Conservation (phyloP, 2,329 filamentous ascomycete genomes). For the Xylaria sp. region DNA sequence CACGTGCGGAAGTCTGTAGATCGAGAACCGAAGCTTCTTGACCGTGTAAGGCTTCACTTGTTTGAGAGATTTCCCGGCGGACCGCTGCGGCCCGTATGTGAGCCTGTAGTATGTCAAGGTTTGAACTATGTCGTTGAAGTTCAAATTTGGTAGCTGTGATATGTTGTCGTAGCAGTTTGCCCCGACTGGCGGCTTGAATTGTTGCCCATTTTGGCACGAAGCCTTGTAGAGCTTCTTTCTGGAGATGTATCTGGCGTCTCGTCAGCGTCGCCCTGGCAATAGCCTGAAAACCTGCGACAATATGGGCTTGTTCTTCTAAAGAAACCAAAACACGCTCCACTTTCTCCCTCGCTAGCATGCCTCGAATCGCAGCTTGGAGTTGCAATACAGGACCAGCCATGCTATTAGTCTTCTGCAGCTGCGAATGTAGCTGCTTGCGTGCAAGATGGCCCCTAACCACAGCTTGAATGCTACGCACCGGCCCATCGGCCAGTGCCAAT, state of each 20-base stretch:
- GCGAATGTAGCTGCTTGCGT: conserved; percentile 61
- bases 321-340: conserved; percentile 46
- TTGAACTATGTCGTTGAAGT: conserved; percentile 50
- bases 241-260: conserved; percentile 57
- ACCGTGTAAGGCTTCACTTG: conserved; percentile 51
- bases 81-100: conserved; percentile 61
- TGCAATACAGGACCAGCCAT: conserved; percentile 58
- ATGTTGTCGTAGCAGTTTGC: conserved; percentile 53
- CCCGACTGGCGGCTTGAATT: conserved; percentile 55
- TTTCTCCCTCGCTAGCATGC: conserved; percentile 65
- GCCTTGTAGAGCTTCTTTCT: conserved; percentile 57
- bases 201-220: conserved; percentile 57
- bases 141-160: conserved; percentile 54
- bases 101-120: conserved; percentile 45
- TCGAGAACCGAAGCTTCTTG: conserved; percentile 52
- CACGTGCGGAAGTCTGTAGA: conserved; percentile 65
- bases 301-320: conserved; percentile 34
- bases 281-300: conserved; percentile 60
- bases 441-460: conserved; percentile 70
- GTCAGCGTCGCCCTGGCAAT: conserved; percentile 67
- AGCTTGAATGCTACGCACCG: conserved; percentile 69
- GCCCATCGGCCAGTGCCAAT: conserved; percentile 65
- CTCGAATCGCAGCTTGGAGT: conserved; percentile 71
- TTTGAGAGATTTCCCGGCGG: conserved; percentile 54
- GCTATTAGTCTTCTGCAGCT: conserved; percentile 60